Evolutionary conservation across 495 filamentous ascomycete species (phyloP), one percentile per base, ranked within the genome.

Genomic region (Penicillium daleae): DNA sequence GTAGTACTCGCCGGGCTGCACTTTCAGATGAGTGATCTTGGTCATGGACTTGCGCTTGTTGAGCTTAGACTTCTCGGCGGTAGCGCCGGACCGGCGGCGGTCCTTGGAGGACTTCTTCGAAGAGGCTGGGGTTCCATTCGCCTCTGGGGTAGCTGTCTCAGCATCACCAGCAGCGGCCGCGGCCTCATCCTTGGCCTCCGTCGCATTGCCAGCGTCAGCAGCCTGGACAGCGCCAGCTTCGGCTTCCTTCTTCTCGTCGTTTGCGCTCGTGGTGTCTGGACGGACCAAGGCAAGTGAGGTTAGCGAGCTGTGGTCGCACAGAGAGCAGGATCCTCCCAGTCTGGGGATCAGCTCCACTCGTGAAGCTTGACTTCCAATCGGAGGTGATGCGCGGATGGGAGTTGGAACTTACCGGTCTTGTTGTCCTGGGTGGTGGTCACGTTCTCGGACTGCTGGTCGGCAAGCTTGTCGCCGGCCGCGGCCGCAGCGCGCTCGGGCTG

Each of bases 1-100:
- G 77, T 86, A 97, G 75, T 91, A 89, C 62, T 97, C 86, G 66
- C 93, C 93, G 2, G 93, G 90, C 77, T 94, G 80, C 60, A 89
- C 92, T 68, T 95, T 83, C 50, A 91, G 79, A 60, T 96, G 87
- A 12, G 82, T 80, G 51, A 93, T 82, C 66, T 86, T 85, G 59
- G 79, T 80, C 78, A 85, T 87, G 8, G 90, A 93, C 71, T 89
- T 89, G 82, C 93, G 96, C 77, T 89, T 89, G 76, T 86, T 93
- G 42, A 93, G 80, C 82, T 93, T 95, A 6, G 48, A 42, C 74
- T 88, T 82, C 56, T 87, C 88, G 10, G 87, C 83, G 27, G 85
- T 80, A 57, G 85, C 88, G 21, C 74, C 81, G 19, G 85, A 84
- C 27, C 89, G 91, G 80, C 92, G 94, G 74, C 92, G 82, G 51